Conservation (phyloP, 805 yeast species). For the Candida sonorensis region DNA sequence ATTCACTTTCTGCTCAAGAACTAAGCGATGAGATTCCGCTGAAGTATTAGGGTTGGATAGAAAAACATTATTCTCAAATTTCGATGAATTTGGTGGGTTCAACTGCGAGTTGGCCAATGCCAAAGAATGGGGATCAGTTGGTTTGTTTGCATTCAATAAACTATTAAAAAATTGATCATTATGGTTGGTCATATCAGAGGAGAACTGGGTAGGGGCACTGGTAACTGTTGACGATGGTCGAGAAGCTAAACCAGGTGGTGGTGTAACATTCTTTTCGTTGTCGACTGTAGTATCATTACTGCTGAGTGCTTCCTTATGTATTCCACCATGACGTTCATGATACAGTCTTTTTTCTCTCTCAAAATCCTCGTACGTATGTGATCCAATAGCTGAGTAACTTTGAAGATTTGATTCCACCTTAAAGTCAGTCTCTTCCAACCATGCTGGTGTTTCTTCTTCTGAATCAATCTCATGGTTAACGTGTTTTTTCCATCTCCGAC, state of each 20-base stretch:
- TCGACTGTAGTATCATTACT: too few relatives aligned
- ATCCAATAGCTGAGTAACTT: conserved; percentile 17
- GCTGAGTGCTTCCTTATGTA: too few relatives aligned
- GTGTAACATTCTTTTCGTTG: too few relatives aligned
- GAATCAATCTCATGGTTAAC: conserved; percentile 6
- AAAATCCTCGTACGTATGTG: conserved; percentile 23
- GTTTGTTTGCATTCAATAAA: conserved; percentile 6
- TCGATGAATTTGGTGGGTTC: conserved; percentile 12
- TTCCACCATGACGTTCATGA: conserved; percentile 13
- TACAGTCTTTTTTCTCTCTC: conserved; percentile 23
- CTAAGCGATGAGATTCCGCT: too few relatives aligned
- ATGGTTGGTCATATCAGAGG: conserved; percentile 13
- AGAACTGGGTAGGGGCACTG: too few relatives aligned
- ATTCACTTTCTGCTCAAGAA: too few relatives aligned
- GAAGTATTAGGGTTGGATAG: too few relatives aligned
- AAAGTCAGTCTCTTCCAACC: conserved; percentile 28
- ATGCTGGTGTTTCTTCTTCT: conserved; percentile 23
- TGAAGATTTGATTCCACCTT: conserved; percentile 24
- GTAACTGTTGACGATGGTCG: too few relatives aligned
- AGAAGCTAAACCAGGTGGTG: too few relatives aligned
- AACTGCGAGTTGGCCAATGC: too few relatives aligned
- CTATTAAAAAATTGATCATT: conserved; percentile 19
- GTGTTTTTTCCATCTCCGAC: conserved; percentile 1
- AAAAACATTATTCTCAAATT: too few relatives aligned
- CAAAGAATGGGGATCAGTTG: too few relatives aligned